A percentile compares a stretch with the other conserved stretches of the same genome.
These are phyloP conservation scores for Coprinopsis strossmayeri DNA, from an alignment of 768 basidiomycete genomes.

Conservation along the genomic window DNA sequence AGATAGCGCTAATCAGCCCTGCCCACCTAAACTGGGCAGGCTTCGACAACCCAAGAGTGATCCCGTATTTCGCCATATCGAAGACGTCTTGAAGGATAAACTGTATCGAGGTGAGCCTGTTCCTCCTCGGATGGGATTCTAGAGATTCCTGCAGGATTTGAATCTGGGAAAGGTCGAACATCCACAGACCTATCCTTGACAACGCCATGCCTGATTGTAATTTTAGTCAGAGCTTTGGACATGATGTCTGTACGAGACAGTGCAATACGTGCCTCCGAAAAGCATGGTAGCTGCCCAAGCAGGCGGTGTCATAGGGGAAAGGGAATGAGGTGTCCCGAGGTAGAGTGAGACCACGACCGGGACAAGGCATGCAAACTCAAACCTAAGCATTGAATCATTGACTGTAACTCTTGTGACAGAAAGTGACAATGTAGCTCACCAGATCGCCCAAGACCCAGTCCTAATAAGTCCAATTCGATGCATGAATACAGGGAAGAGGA, in stretches of 20 bases:
- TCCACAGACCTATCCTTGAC: constrained; percentile 43
- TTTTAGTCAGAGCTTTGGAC: neutral
- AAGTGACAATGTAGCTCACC: constrained; percentile 25
- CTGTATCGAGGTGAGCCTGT: constrained; percentile 33
- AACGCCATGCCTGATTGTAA: constrained; percentile 27
- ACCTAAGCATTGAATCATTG: no score
- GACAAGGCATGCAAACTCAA: constrained; percentile 35
- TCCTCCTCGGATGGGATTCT: constrained; percentile 35
- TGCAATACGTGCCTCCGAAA: constrained; percentile 29
- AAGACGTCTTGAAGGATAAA: constrained; percentile 16
- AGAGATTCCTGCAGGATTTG: constrained; percentile 42
- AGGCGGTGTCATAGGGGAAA: constrained; percentile 3
- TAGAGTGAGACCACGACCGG: constrained; percentile 30
- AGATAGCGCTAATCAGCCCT: constrained; percentile 4
- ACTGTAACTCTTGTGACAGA: no score
- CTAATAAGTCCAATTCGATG: constrained; percentile 35
- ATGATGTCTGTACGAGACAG: neutral
- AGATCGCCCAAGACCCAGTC: constrained; percentile 45
- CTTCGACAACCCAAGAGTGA: constrained; percentile 8
- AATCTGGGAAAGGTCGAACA: constrained; percentile 45
- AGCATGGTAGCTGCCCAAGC: constrained; percentile 30
- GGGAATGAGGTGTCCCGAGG: constrained; percentile 9
- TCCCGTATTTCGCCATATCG: constrained; percentile 7
- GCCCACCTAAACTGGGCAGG: constrained; percentile 9
- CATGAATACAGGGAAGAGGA: constrained; percentile 35